Evolutionary conservation across 2,329 filamentous ascomycete genomes (phyloP), one percentile per base, ranked within the genome.

Genomic region (Albophoma yamanashiensis): DNA sequence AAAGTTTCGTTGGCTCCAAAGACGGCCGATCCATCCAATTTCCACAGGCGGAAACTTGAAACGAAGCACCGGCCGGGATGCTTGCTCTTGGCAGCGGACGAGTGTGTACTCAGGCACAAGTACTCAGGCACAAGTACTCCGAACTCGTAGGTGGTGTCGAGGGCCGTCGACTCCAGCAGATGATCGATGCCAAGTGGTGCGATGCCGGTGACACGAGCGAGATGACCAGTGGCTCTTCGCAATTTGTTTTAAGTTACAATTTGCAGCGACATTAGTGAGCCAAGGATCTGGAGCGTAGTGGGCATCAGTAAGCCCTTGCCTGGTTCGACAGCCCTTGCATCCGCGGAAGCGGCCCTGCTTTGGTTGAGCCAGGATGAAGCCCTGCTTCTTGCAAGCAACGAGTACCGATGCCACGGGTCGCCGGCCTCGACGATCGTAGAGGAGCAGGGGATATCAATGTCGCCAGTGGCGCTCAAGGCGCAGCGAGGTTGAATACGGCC

Each of bases 401-500:
- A 43, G 55, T 57, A 57, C 55, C 55, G 55, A 57, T 25, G 55
- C 55, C 55, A 42, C 55, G 55, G 55, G 39, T 40, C 55, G 39
- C 39, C 55, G 25, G 17, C 36, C 38, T 56, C 14, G 55, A 56
- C 22, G 55, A 56, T 56, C 55, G 20, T 20, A 17, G 45, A 27
- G 17, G 25, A 8, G 27, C 55, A 42, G 39, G n/a, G 36, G 25
- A 57, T n/a, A 31, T 22, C 50, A 17, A 20, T 17, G 20, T 38
- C 31, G 8, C 15, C 27, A 27, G 47, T 17, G 25, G 47, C 17
- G 15, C 2, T 36, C 4, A 36, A 53, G 8, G 50, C 47, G 27
- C 55, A 17, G 36, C 38, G 53, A 42, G 55, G 40, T 36, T 43
- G 55, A 31, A 56, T 39, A 20, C 2, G 55, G 55, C 15, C 40